Evolutionary conservation across 2,329 filamentous ascomycete species (phyloP), one percentile per base, ranked within the genome.

Genomic region (Pseudogymnoascus sp.): DNA sequence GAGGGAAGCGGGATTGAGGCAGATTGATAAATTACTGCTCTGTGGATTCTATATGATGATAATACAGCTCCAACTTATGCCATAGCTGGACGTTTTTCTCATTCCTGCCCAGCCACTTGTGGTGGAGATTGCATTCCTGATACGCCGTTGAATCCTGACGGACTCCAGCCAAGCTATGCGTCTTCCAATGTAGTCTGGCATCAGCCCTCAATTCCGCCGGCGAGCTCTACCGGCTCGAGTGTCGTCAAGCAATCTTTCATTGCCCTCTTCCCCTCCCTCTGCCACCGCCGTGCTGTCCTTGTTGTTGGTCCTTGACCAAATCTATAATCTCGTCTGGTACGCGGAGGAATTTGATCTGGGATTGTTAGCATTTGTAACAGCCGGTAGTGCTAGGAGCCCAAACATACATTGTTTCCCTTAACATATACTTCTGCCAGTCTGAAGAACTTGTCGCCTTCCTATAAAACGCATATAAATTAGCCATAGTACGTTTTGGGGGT

Each of bases 281-380:
- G 33, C 77, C 76, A 65, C 76, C 76, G 63, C 79, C 76, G 63
- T 81, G 79, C 71, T 91, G 87, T 66, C 83, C 83, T 72, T 90
- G 88, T 76, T 97, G 93, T 73, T 95, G 90, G 69, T 97, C 93
- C 81, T 92, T 96, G 23, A 95, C 93, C 40, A 91, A 77, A 67
- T 97, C 93, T 77, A 99, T 90, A 66, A 99, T 96, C 76, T 97
- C 93, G 77, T 99, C 93, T 61, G 93, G 92, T 2, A 99, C 91
- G 70, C 93, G 88, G 33, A 99, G 85, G 78, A 96, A 99, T 81
- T 99, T 99, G 80, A 99, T 99, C 95, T 97, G 72, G 25, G n/a
- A 11, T 3, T 41, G 59, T 69, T 55, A 69, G 64, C 35, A 12
- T 38, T 35, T 7, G 5, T 35, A 28, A 31, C 11, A 14, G 14